Base-by-base conservation (phyloP, 2,329 filamentous ascomycete genomes). In the Talaromyces sp. region DNA sequence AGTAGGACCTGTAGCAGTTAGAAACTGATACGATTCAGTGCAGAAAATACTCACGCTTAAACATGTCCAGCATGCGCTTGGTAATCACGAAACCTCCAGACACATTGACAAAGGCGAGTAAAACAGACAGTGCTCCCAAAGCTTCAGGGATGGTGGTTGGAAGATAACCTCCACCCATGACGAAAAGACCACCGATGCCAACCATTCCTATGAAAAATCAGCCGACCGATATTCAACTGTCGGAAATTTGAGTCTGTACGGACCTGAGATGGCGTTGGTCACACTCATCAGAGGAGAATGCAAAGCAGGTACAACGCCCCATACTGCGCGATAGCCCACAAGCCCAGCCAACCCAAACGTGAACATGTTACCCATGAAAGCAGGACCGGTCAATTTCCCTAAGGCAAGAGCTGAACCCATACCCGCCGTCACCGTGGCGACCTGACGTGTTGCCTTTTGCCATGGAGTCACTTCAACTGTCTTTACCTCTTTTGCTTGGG, bases 61-160 rank as follows among this genome's bases (percentile, higher is more conserved):
- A 94, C 91, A 94, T 94, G 75, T 96, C 92, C 50, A 97, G 82
- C 93, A 97, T 97, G 68, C 93, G 85, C 79, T 96, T 96, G 3
- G 92, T 96, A 66, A 97, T 92, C 50, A 96, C 90, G 67, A 97
- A 97, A 0, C 93, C 93, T 65, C 93, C 93, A 0, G 90, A 89
- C 2, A 97, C 88, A 69, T 96, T 96, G 67, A 96, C 90, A 73
- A 95, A 96, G 0, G 92, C 92, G 22, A 97, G 80, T 5, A 95
- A 81, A 1, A 96, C 93, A 1, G 92, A 96, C 1, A 87, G 78
- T 1, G 92, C 90, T 63, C 92, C 93, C 41, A 97, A 86, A 2
- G 81, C 77, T 74, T 96, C 92, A 0, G 92, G 92, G 6, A 96
- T 82, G 0, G 91, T 96, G 71, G 88, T 87, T 0, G 91, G 91